A percentile compares a stretch with the other conserved stretches of the same genome.
Conservation (phyloP, 2,329 filamentous ascomycete genomes). For the Diplodia seriata region DNA sequence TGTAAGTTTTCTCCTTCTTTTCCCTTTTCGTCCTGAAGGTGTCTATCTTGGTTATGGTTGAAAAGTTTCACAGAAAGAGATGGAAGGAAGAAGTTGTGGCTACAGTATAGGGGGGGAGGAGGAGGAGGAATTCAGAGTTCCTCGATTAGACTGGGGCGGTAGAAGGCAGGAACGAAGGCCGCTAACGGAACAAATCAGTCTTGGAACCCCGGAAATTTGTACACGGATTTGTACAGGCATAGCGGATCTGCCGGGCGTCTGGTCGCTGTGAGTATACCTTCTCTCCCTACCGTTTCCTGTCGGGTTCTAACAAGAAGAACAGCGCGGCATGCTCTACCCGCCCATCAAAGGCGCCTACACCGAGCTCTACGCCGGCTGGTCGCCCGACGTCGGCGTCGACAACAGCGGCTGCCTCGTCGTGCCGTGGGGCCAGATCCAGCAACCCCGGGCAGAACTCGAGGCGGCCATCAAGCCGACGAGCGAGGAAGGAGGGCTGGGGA, state of each 20-base stretch:
- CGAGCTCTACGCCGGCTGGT: conserved; percentile 33
- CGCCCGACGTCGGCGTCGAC: conserved; percentile 35
- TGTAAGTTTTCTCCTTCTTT: neutral
- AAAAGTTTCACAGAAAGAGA: neutral
- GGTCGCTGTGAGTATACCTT: conserved; percentile 16
- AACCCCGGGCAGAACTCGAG: conserved; percentile 45
- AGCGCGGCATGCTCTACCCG: conserved; percentile 19
- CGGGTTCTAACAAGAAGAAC: too few relatives aligned
- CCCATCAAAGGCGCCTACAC: conserved; percentile 30
- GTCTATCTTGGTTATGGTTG: too few relatives aligned
- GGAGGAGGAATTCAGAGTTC: neutral
- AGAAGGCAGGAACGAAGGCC: neutral
- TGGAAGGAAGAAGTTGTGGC: too few relatives aligned
- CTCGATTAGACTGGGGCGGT: neutral
- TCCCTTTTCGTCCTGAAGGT: too few relatives aligned
- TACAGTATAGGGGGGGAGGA: neutral
- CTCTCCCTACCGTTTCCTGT: too few relatives aligned
- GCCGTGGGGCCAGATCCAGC: conserved; percentile 55
- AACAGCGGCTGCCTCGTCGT: conserved; percentile 46
- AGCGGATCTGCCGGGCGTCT: neutral
- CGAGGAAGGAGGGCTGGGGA: conserved; percentile 50
- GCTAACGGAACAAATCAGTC: neutral
- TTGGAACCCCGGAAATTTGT: conserved; percentile 53
- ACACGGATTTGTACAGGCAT: conserved; percentile 48
- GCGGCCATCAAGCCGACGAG: conserved; percentile 42